These are phyloP conservation scores for Sordariomycetes sp. DNA, from an alignment of 2,329 filamentous ascomycete genomes.

Conservation along the genomic window DNA sequence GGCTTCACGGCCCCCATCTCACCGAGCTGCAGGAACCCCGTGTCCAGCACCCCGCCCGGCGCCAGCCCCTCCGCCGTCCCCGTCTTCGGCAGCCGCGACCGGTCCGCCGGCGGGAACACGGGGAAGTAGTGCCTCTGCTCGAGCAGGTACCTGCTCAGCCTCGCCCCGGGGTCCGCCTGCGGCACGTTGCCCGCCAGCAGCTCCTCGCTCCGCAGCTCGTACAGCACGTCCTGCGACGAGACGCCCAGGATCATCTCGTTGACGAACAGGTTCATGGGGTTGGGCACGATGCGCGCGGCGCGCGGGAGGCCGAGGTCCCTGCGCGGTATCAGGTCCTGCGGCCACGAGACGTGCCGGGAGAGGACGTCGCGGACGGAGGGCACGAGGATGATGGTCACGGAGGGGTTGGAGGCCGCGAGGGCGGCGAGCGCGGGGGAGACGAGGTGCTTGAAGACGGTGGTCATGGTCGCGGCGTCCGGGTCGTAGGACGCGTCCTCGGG, in stretches of 20 bases:
- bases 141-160: slow-evolving; percentile 68
- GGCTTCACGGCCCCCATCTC: slow-evolving; percentile 83
- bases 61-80: slow-evolving; percentile 48
- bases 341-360: slow-evolving; percentile 79
- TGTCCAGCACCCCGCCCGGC: slow-evolving; percentile 70
- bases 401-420: slow-evolving; percentile 59
- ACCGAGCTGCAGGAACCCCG: slow-evolving; percentile 75
- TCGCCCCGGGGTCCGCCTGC: slow-evolving; percentile 24
- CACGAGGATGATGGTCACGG: slow-evolving; percentile 69
- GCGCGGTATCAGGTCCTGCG: slow-evolving; percentile 49
- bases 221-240: slow-evolving; percentile 74
- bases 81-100: slow-evolving; percentile 55
- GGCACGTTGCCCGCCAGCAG: slow-evolving; percentile 37
- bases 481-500: slow-evolving; percentile 57
- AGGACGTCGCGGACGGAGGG: slow-evolving; percentile 78
- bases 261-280: slow-evolving; percentile 79
- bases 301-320: slow-evolving; percentile 73
- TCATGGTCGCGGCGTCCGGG: slow-evolving; percentile 68
- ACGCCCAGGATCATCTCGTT: slow-evolving; percentile 81
- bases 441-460: slow-evolving; percentile 72
- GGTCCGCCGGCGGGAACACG: slow-evolving; percentile 69
- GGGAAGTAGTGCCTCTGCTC: slow-evolving; percentile 90
- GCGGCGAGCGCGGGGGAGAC: slow-evolving; percentile 64
- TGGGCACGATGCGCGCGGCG: slow-evolving; percentile 67
- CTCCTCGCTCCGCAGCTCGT: slow-evolving; percentile 71